phyloP scores from a whole-genome alignment of 2,329 filamentous ascomycete genomes.

The Xylariaceae sp. region DNA sequence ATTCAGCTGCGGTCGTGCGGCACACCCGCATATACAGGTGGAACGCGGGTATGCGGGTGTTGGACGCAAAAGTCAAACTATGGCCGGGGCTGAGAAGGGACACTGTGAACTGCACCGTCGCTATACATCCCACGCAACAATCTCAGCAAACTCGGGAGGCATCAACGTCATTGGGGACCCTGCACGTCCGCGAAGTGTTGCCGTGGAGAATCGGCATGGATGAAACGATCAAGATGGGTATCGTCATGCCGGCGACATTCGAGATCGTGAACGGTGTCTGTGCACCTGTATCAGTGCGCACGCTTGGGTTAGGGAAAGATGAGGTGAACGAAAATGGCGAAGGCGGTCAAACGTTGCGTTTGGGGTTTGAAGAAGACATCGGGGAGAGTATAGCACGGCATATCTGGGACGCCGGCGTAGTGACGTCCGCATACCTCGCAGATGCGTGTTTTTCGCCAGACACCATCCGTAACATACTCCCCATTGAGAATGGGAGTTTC shows the following conservation, averaged over 20 bases:
- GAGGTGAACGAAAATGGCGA: neutral
- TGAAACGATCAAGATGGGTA: conserved; percentile 9
- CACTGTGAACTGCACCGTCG: conserved; percentile 19
- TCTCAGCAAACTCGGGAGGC: conserved; percentile 6
- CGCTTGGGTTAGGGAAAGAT: conserved; percentile 14
- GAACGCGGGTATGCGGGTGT: conserved; percentile 38
- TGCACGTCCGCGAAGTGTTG: conserved; percentile 20
- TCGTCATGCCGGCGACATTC: conserved; percentile 28
- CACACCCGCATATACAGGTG: conserved; percentile 20
- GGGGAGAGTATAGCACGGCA: conserved; percentile 58
- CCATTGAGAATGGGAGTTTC: conserved; percentile 30
- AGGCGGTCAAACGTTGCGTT: conserved; percentile 25
- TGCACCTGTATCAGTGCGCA: conserved; percentile 24
- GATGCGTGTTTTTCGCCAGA: conserved; percentile 20
- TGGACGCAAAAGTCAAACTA: conserved; percentile 33
- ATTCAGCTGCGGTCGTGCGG: conserved; percentile 9
- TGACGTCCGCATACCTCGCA: conserved; percentile 39
- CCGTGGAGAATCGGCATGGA: conserved; percentile 12
- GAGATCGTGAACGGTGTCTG: conserved; percentile 24
- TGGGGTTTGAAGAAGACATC: conserved; percentile 53
- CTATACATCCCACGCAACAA: conserved; percentile 22
- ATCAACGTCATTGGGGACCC: conserved; percentile 8
- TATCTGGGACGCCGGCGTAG: conserved; percentile 55
- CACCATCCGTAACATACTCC: conserved; percentile 15
- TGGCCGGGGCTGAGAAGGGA: conserved; percentile 8